Evolutionary conservation across 768 basidiomycete genomes (phyloP).

Genomic region (Cystofilobasidium macerans): DNA sequence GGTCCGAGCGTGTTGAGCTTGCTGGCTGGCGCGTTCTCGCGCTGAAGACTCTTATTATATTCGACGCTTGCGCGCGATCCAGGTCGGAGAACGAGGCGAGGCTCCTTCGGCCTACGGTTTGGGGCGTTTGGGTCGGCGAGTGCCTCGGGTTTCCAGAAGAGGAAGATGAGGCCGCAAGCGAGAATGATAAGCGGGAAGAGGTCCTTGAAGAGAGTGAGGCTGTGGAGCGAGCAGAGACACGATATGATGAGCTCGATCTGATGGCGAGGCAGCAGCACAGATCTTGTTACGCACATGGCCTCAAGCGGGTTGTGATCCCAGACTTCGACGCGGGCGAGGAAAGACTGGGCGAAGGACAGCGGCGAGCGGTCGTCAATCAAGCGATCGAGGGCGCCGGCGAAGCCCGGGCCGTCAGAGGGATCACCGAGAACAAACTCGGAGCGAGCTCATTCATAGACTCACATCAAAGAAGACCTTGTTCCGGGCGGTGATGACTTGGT

Average conservation of each 20-base stretch:
- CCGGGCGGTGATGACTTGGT: not conserved
- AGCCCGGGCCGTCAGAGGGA: too few relatives aligned
- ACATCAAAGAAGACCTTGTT: constrained; percentile 4
- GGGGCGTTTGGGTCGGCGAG: not conserved
- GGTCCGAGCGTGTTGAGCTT: constrained; percentile 1
- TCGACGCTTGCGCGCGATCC: constrained; percentile 18
- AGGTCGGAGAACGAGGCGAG: constrained; percentile 18
- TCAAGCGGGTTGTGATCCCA: not conserved
- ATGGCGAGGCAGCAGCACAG: not conserved
- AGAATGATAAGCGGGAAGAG: not conserved
- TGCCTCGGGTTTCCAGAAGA: not conserved
- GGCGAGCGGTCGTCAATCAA: not conserved
- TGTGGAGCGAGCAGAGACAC: not conserved
- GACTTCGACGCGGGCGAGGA: not conserved
- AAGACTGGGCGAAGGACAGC: not conserved
- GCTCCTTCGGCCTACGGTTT: not conserved
- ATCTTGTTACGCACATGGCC: not conserved
- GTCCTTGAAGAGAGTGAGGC: not conserved
- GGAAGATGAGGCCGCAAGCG: constrained; percentile 2
- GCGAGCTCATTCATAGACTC: not conserved
- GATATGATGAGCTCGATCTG: not conserved
- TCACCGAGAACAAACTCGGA: not conserved
- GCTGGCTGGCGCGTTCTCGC: not conserved
- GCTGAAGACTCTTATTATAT: not conserved
- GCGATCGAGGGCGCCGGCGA: too few relatives aligned